Percentiles rank a stretch among this genome's conserved stretches.
These are phyloP conservation scores for Ciborinia camelliae DNA, from an alignment of 2,329 filamentous ascomycete species.

Conservation along the genomic window DNA sequence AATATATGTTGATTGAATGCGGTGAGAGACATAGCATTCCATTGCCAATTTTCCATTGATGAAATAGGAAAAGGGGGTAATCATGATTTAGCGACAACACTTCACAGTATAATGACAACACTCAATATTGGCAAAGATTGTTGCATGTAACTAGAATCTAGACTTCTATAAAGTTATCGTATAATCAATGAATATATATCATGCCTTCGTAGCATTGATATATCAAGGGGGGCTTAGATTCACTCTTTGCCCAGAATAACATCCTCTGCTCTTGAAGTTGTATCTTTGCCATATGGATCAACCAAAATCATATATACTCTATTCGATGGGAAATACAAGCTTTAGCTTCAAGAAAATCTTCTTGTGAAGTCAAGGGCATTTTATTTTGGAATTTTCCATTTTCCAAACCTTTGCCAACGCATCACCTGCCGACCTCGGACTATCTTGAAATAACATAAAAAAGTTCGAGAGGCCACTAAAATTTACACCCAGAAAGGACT, in stretches of 20 bases:
- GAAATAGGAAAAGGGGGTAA: not conserved
- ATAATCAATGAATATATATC: not conserved
- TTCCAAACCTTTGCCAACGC: not conserved
- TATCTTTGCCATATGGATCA: not conserved
- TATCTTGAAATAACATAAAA: not conserved
- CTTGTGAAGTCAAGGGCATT: not conserved
- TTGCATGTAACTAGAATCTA: no score
- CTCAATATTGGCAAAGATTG: not conserved
- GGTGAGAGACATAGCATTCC: not conserved
- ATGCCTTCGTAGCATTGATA: not conserved
- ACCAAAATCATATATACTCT: not conserved
- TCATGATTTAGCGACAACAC: not conserved
- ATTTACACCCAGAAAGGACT: not conserved
- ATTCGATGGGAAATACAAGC: not conserved
- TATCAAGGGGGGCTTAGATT: not conserved
- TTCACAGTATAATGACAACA: not conserved
- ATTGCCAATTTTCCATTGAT: not conserved
- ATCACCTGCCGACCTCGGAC: not conserved
- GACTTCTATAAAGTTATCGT: rapidly evolving
- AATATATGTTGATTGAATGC: not conserved
- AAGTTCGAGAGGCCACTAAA: not conserved
- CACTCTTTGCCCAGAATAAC: not conserved
- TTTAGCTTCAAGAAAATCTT: not conserved
- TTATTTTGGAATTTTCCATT: not conserved
- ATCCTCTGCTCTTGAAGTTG: not conserved